phyloP scores from a whole-genome alignment of 140 eudicot genomes.

The Ambrosia hybrid region DNA sequence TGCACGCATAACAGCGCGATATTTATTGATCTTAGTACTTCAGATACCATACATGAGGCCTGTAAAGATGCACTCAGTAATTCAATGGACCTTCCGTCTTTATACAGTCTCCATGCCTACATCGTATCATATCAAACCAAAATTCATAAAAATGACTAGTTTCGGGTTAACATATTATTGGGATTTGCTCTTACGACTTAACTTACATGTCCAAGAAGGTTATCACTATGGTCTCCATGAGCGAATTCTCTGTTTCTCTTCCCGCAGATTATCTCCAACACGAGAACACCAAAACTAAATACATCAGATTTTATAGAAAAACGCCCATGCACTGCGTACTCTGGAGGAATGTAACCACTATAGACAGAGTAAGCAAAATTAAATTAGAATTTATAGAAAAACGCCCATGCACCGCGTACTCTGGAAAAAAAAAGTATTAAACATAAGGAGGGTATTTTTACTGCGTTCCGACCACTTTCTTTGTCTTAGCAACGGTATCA shows the following conservation, averaged over 20 bases:
- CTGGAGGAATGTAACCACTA: neutral
- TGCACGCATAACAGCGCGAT: constrained; percentile 35
- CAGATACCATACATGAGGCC: constrained; percentile 13
- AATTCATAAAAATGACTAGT: neutral
- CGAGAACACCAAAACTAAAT: too few species aligned
- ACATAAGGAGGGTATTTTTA: constrained; percentile 11
- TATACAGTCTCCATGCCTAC: constrained; percentile 24
- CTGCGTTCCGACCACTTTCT: constrained; percentile 43
- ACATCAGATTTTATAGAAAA: too few species aligned
- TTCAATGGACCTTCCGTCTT: constrained; percentile 13
- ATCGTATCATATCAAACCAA: neutral
- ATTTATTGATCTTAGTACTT: constrained; percentile 29
- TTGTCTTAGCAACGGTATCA: constrained; percentile 26
- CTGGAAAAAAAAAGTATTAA: neutral
- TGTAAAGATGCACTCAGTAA: constrained; percentile 12
- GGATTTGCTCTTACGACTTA: neutral
- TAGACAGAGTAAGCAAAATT: constrained; percentile 12
- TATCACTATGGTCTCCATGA: neutral
- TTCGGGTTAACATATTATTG: neutral
- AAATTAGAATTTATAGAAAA: too few species aligned
- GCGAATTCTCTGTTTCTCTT: constrained; percentile 24
- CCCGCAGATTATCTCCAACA: constrained; percentile 26
- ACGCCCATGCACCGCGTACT: too few species aligned
- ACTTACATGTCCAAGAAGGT: constrained; percentile 27
- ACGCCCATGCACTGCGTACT: too few species aligned